Base-by-base conservation (phyloP, 1,284 basidiomycete genomes). In the Ustilago lituana region DNA sequence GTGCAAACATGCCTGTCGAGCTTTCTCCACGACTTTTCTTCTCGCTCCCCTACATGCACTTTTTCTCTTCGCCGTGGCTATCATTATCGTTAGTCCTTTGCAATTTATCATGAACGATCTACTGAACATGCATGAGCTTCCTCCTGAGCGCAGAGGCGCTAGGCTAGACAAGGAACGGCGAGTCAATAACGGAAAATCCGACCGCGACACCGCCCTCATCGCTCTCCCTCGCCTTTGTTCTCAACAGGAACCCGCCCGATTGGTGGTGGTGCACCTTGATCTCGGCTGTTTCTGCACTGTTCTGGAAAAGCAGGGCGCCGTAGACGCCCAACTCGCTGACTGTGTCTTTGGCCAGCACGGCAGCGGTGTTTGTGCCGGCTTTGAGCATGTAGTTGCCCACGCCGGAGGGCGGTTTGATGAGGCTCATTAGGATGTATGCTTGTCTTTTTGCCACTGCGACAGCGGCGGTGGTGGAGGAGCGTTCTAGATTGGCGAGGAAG, bases 181-280 rank as follows among this genome's bases (percentile, higher is more conserved):
- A 91, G 80, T 95, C 93, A 53, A 95, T 83, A 3, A 94, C 93
- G 6, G 89, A 91, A 83, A 91, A 92, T 26, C 95, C 94, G 50
- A 92, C 91, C 0, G 93, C 93, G 6, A 98, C 91, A 5, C 94
- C 94, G 10, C 94, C 94, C 80, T 98, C 95, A 78, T 98, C 90
- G 64, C 89, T 93, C 59, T 94, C 92, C 77, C 89, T 90, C 3
- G 90, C 92, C 79, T 98, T 98, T 4, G 95, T 98, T 75, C 95
- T 85, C 38, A 98, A 86, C 71, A 98, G 81, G 87, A 92, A 95
- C 12, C 94, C 95, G 0, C 87, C 89, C 59, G 88, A 86, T 20
- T 61, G 19, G 23, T 73, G 70, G 69, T 86, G 85, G 79, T 92
- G 89, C 39, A 86, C 82, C 64, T 6, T 75, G 79, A 26, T 81